phyloP scores from a whole-genome alignment of 1,284 basidiomycete species.

The Dichomitus squalens region DNA sequence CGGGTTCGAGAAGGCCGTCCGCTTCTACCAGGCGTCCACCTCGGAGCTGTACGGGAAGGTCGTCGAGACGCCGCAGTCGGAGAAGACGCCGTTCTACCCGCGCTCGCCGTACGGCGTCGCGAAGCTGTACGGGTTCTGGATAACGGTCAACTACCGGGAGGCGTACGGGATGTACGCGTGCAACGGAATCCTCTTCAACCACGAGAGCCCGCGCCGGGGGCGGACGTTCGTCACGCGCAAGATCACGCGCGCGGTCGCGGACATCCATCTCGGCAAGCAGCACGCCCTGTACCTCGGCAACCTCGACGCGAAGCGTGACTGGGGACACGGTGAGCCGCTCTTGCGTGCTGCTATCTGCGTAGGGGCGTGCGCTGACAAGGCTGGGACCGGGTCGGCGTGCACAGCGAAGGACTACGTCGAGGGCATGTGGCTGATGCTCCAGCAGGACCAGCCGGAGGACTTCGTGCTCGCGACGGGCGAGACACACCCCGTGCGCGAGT shows the following conservation, averaged over 20 bases:
- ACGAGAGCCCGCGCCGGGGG: conserved; percentile 90
- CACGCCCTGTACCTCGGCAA: conserved; percentile 89
- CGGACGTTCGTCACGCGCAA: conserved; percentile 94
- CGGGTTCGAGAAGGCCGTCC: conserved; percentile 83
- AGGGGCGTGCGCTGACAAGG: background rate
- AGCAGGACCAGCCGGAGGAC: conserved; percentile 79
- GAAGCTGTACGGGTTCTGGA: conserved; percentile 89
- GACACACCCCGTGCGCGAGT: conserved; percentile 89
- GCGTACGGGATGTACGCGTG: conserved; percentile 92
- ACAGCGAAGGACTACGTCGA: conserved; percentile 86
- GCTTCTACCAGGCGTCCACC: conserved; percentile 93
- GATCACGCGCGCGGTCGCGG: conserved; percentile 87
- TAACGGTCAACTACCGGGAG: conserved; percentile 90
- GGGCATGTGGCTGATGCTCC: conserved; percentile 95
- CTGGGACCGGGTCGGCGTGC: background rate
- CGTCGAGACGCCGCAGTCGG: conserved; percentile 87
- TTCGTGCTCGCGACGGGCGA: conserved; percentile 93
- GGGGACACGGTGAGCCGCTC: conserved; percentile 79
- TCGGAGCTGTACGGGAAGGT: conserved; percentile 95
- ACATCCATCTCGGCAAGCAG: conserved; percentile 86
- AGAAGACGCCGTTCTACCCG: conserved; percentile 93
- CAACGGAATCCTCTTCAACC: conserved; percentile 92
- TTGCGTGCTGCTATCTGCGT: background rate
- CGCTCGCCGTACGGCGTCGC: conserved; percentile 91
- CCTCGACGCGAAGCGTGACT: conserved; percentile 88